Percentiles rank a stretch among this genome's conserved stretches.
Conservation (phyloP, 129 eudicot genomes). For the Helianthus tuberosus region DNA sequence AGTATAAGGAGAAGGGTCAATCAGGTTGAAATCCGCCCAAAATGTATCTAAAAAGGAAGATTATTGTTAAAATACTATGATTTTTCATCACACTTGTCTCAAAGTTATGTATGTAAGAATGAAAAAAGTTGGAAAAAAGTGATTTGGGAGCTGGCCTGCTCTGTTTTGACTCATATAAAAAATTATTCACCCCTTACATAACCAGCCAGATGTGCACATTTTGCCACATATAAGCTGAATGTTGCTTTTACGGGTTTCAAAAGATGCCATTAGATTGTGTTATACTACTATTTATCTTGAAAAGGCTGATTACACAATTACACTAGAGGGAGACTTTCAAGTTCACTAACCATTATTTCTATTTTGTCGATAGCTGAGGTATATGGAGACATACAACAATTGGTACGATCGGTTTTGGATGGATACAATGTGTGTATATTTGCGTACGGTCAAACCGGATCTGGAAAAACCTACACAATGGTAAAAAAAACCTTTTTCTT, state of each 20-base stretch:
- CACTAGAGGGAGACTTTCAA: conserved; percentile 6
- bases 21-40: background rate
- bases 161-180: background rate
- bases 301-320: background rate
- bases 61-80: background rate
- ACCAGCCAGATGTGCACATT: background rate
- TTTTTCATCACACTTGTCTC: background rate
- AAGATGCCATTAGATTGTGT: background rate
- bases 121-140: background rate
- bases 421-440: conserved; percentile 92
- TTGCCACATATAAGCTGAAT: background rate
- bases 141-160: background rate
- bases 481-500: conserved; percentile 29
- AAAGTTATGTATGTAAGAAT: background rate
- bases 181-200: background rate
- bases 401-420: conserved; percentile 75
- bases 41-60: background rate
- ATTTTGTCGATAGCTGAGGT: conserved; percentile 62
- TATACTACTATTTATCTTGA: background rate
- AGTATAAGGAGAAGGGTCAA: background rate
- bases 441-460: conserved; percentile 97
- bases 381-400: conserved; percentile 66
- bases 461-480: conserved; percentile 94
- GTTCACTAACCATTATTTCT: background rate
- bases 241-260: background rate